A percentile compares a stretch with the other conserved stretches of the same genome.
These are phyloP conservation scores for Conticribra weissflogii DNA, from an alignment of 108 stramenopile species.

Conservation along the genomic window DNA sequence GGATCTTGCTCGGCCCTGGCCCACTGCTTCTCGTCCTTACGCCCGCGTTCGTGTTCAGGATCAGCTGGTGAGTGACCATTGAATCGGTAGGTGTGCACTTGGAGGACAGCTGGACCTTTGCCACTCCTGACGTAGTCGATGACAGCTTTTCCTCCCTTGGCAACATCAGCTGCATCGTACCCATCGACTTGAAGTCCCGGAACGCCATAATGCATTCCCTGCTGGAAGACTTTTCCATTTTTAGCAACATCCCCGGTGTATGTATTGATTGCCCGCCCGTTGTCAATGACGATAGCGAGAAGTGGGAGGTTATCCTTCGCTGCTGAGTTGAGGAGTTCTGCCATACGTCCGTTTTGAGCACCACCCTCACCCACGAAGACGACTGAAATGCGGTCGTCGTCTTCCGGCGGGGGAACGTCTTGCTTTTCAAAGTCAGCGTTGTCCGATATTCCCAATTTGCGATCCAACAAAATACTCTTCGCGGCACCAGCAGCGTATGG, in stretches of 20 bases:
- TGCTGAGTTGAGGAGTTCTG: conserved; percentile 95
- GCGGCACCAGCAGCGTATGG: conserved; percentile 98
- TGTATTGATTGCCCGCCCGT: conserved; percentile 98
- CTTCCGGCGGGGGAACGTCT: conserved; percentile 78
- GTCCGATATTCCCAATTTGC: conserved; percentile 86
- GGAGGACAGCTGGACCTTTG: conserved; percentile 95
- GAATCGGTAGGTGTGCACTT: conserved; percentile 98
- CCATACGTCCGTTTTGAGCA: conserved; percentile 96
- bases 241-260: conserved; percentile 96
- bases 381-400: conserved; percentile 91
- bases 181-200: conserved; percentile 95
- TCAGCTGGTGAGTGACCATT: conserved; percentile 98
- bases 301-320: conserved; percentile 97
- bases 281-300: conserved; percentile 94
- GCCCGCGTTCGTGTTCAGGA: conserved; percentile 98
- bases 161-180: conserved; percentile 88
- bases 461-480: conserved; percentile 93
- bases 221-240: conserved; percentile 91
- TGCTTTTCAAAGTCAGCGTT: conserved; percentile 79
- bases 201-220: conserved; percentile 96
- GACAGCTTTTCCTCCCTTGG: conserved; percentile 95
- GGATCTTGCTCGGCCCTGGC: conserved; percentile 94
- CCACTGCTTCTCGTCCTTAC: conserved; percentile 99
- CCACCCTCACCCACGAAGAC: conserved; percentile 98
- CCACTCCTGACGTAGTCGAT: conserved; percentile 94